A percentile compares a stretch with the other conserved stretches of the same genome.
These are phyloP conservation scores for Fraxinus quadrangulata DNA, from an alignment of 257 asterid genomes.

Conservation along the genomic window DNA sequence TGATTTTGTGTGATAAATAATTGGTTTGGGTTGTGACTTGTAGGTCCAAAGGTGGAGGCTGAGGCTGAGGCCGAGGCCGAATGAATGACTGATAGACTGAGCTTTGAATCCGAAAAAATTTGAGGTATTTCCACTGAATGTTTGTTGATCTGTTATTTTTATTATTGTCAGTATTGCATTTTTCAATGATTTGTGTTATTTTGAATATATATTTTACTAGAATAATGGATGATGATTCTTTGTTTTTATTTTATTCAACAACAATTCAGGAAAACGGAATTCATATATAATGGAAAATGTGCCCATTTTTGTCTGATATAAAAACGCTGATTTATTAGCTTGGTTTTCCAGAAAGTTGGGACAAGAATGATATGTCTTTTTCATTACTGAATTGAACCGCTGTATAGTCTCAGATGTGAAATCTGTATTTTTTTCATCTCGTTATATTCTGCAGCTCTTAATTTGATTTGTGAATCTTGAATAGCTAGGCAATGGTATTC, in stretches of 20 bases:
- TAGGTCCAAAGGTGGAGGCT: conserved; percentile 56
- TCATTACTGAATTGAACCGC: not conserved
- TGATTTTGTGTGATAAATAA: not conserved
- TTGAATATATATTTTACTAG: not conserved
- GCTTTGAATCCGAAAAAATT: conserved; percentile 30
- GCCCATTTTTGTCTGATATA: too few species aligned
- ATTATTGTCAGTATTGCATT: not conserved
- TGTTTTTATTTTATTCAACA: not conserved
- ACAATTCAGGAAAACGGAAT: not conserved
- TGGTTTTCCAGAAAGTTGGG: not conserved
- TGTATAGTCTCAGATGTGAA: not conserved
- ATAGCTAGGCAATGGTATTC: not conserved
- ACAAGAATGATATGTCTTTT: not conserved
- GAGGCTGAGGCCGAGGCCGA: conserved; percentile 39
- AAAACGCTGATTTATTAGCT: too few species aligned
- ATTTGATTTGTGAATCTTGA: not conserved
- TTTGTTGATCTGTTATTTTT: not conserved
- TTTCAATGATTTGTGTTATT: not conserved
- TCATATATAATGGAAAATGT: not conserved
- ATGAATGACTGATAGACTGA: conserved; percentile 25
- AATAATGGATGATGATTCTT: not conserved
- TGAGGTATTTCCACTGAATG: conserved; percentile 25
- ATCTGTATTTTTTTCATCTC: not conserved
- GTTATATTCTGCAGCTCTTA: not conserved
- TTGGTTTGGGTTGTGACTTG: conserved; percentile 10